Conservation (phyloP, 371 early-diverging fungal genomes). For the Mortierella sp. region DNA sequence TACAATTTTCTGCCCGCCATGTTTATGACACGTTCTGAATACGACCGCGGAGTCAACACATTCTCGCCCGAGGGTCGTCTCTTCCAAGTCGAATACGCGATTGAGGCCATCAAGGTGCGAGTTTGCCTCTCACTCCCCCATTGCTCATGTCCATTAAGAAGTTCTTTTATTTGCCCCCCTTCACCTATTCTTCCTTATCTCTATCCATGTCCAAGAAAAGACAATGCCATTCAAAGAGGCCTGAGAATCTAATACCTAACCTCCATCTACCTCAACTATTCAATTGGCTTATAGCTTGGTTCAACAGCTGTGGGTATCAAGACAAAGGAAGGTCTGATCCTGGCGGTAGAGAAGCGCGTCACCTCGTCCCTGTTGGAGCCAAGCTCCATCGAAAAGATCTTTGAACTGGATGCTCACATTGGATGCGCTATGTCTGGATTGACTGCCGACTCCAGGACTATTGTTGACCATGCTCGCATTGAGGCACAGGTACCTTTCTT, state of each 20-base stretch:
- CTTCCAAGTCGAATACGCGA: conserved; percentile 99
- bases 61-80: conserved; percentile 99
- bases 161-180: neutral
- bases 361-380: conserved; percentile 93
- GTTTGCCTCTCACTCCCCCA: too few relatives aligned
- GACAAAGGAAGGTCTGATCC: conserved; percentile 91
- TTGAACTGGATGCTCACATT: conserved; percentile 94
- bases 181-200: neutral
- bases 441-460: conserved; percentile 95
- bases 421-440: conserved; percentile 98
- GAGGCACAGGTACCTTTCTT: conserved; percentile 85
- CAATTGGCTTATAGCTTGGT: conserved; percentile 74
- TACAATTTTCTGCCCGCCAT: conserved; percentile 49
- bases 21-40: conserved; percentile 90
- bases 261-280: neutral
- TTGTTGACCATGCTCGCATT: conserved; percentile 97
- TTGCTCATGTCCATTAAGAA: neutral
- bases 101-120: conserved; percentile 97
- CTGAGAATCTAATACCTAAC: too few relatives aligned
- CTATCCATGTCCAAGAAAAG: too few relatives aligned
- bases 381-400: conserved; percentile 95
- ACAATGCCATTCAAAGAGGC: too few relatives aligned
- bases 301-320: conserved; percentile 98
- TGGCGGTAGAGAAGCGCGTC: conserved; percentile 97
- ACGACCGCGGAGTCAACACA: conserved; percentile 99